These are phyloP conservation scores for Pseudozyma sp. DNA, from an alignment of 1,284 basidiomycete genomes.

Conservation along the genomic window DNA sequence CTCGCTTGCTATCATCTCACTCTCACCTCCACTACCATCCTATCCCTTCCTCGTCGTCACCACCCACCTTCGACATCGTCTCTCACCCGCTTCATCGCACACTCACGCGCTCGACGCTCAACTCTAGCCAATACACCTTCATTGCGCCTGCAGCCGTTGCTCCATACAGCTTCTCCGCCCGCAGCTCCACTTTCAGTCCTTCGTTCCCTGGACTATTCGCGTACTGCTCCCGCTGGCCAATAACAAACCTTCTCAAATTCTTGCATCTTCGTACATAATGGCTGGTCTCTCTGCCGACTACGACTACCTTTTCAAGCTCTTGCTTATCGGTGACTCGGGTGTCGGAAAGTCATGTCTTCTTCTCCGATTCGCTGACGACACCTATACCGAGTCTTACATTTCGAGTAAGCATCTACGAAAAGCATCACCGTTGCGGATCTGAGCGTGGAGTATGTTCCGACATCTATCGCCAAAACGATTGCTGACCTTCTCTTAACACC, in stretches of 20 bases:
- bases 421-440: not conserved
- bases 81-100: not conserved
- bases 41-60: not conserved
- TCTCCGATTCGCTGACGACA: slow-evolving; percentile 71
- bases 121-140: not conserved
- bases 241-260: not conserved
- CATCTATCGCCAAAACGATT: no score
- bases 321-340: slow-evolving; percentile 82
- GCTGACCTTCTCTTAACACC: not conserved
- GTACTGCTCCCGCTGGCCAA: not conserved
- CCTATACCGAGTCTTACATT: slow-evolving; percentile 72
- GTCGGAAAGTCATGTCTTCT: slow-evolving; percentile 82
- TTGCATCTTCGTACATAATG: slow-evolving; percentile 31
- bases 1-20: not conserved
- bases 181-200: not conserved
- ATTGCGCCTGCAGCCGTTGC: not conserved
- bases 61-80: not conserved
- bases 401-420: slow-evolving; percentile 65
- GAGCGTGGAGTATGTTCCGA: no score
- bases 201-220: not conserved
- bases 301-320: slow-evolving; percentile 68
- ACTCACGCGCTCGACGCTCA: not conserved
- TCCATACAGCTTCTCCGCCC: not conserved
- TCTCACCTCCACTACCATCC: slow-evolving; percentile 25
- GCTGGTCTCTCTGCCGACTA: slow-evolving; percentile 65